Evolutionary conservation across 257 asterid species (phyloP).

Genomic region (Solanum piurae): DNA sequence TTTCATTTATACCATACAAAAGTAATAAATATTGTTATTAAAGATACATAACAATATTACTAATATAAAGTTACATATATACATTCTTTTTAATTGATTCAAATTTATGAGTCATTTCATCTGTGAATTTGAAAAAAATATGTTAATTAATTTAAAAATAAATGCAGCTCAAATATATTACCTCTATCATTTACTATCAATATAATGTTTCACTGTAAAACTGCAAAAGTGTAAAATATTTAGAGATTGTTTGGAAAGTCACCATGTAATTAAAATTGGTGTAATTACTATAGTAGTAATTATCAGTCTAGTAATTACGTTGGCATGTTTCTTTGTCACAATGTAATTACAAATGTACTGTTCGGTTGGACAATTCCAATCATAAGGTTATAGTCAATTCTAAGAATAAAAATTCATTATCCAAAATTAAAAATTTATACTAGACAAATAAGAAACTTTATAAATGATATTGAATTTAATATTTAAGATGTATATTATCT

Average conservation of each 20-base stretch:
- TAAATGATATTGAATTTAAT: not conserved
- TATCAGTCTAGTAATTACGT: not conserved
- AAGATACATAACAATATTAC: not conserved
- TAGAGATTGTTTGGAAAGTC: not conserved
- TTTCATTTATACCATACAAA: not conserved
- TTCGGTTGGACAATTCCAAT: not conserved
- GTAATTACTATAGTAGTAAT: not conserved
- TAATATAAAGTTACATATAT: not conserved
- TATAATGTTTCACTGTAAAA: not conserved
- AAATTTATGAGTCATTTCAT: not conserved
- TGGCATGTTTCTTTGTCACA: not conserved
- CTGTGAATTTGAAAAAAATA: not conserved
- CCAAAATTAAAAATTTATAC: no score
- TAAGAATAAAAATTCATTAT: no score
- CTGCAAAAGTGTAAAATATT: no score
- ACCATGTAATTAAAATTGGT: not conserved
- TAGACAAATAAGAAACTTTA: no score
- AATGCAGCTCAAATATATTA: not conserved
- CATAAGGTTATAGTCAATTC: no score
- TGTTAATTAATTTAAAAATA: no score
- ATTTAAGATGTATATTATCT: no score
- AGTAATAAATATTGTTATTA: not conserved
- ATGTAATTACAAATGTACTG: no score
- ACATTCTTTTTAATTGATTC: not conserved
- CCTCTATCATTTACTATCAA: not conserved